Evolutionary conservation across 192 early-diverging fungal genomes (phyloP), one percentile per base, ranked within the genome.

Genomic region (Coemansia sp.): DNA sequence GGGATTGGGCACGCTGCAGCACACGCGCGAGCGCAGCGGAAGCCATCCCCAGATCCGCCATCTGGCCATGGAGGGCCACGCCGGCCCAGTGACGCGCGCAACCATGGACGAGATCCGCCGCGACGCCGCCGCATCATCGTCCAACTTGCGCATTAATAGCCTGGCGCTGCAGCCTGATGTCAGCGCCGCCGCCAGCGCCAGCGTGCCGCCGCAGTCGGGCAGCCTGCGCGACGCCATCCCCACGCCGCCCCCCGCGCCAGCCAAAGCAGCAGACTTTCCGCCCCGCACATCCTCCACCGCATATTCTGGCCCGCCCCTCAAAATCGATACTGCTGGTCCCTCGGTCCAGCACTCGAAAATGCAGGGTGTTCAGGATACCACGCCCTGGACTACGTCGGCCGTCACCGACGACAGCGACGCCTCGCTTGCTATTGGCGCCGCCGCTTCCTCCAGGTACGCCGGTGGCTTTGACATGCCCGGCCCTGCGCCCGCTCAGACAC

Each of bases 101-200:
- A 77, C 74, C 29, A 77, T 77, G 74, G 74, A 77, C 18, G 74
- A 77, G 61, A 77, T 77, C 55, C 74, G 74, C 12, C 68, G 74
- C 38, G 74, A 77, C 22, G 67, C 74, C n/a, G 48, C 60, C 16
- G 59, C 64, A 53, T 60, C 64, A 22, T 50, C 55, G n/a, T 71
- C 68, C 10, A 77, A 68, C 54, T 45, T 77, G 23, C 50, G 60
- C 42, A 77, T 77, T 25, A 77, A 77, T 61, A 64, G 56, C 43
- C 56, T 57, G 49, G 54, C 29, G 38, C 63, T 31, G 28, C 48
- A 23, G 46, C 55, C 54, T 27, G 27, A 44, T 45, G 59, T 28
- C 50, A 29, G 14, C 42, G 6, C 49, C 29, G 46, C 29, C 52
- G 50, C 24, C 56, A 53, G 29, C 38, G 10, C 55, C 55, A 65